Conservation (phyloP, 176 grass and related monocot species). For the Oryza brachyantha region DNA sequence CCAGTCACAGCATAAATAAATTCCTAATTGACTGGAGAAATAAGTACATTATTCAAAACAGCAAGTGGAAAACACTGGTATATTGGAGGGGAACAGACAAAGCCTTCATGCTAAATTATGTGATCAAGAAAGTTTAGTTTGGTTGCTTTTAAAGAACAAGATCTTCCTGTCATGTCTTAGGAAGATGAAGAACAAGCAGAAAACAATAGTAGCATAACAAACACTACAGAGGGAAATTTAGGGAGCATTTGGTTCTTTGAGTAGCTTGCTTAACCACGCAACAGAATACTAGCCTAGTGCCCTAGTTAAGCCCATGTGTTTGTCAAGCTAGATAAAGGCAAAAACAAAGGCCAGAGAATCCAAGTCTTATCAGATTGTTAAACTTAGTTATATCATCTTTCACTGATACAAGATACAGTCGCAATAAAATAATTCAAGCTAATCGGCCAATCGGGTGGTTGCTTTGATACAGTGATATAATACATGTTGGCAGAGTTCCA, state of each 20-base stretch:
- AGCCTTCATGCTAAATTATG: neutral
- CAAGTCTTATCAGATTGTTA: neutral
- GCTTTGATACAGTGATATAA: neutral
- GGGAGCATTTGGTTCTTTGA: too few species aligned
- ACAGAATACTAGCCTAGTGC: too few species aligned
- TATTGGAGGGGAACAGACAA: neutral
- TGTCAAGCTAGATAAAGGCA: neutral
- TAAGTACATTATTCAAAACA: neutral
- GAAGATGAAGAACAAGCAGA: neutral
- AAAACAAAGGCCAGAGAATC: slow-evolving; percentile 12
- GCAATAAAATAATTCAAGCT: neutral
- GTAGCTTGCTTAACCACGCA: too few species aligned
- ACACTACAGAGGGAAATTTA: neutral
- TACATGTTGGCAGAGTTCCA: neutral
- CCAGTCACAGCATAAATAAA: neutral
- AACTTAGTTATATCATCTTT: neutral
- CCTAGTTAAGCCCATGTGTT: too few species aligned
- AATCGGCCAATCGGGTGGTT: neutral
- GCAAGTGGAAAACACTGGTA: neutral
- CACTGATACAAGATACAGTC: neutral
- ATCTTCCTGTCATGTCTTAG: neutral
- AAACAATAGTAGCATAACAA: neutral
- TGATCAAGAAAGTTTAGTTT: neutral
- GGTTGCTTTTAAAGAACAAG: neutral
- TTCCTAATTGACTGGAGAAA: neutral